Conservation (phyloP, 192 early-diverging fungal genomes). For the Funneliformis mosseae region DNA sequence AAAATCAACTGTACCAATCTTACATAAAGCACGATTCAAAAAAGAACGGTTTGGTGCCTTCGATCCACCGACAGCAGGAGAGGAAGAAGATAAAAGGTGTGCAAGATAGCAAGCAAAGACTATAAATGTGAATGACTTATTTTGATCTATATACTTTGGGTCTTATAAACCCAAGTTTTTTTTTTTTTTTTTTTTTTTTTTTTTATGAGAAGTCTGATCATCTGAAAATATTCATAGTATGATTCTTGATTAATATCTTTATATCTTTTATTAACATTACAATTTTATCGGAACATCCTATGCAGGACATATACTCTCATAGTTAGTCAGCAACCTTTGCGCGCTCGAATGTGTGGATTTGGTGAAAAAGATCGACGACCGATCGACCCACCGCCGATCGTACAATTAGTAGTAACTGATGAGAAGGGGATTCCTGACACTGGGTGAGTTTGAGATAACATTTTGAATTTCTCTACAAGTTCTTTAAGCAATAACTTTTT, state of each 20-base stretch:
- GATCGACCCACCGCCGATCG: slow-evolving; percentile 76
- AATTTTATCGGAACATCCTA: slow-evolving; percentile 13
- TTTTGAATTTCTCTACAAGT: not conserved
- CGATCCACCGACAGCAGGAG: slow-evolving; percentile 12
- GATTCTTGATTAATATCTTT: not conserved
- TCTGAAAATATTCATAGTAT: not conserved
- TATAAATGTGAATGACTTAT: not conserved
- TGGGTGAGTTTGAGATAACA: slow-evolving; percentile 31
- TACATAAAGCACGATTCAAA: slow-evolving; percentile 4
- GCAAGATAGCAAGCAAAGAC: not conserved
- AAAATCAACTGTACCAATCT: not conserved
- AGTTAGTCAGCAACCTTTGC: slow-evolving; percentile 74
- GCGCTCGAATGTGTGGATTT: slow-evolving; percentile 80
- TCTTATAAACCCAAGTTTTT: not conserved
- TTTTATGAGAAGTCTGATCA: not conserved
- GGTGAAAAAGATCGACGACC: slow-evolving; percentile 82
- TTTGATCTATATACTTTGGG: not conserved
- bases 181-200: too few species aligned
- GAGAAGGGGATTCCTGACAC: slow-evolving; percentile 49
- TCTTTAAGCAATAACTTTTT: not conserved
- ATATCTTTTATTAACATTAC: not conserved
- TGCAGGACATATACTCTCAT: slow-evolving; percentile 63
- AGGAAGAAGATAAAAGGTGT: slow-evolving; percentile 25
- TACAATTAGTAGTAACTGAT: slow-evolving; percentile 65
- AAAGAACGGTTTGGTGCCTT: slow-evolving; percentile 26